Percentiles rank a stretch among this genome's conserved stretches.
Conservation (phyloP, 768 basidiomycete species). For the Leccinum rimulosum region DNA sequence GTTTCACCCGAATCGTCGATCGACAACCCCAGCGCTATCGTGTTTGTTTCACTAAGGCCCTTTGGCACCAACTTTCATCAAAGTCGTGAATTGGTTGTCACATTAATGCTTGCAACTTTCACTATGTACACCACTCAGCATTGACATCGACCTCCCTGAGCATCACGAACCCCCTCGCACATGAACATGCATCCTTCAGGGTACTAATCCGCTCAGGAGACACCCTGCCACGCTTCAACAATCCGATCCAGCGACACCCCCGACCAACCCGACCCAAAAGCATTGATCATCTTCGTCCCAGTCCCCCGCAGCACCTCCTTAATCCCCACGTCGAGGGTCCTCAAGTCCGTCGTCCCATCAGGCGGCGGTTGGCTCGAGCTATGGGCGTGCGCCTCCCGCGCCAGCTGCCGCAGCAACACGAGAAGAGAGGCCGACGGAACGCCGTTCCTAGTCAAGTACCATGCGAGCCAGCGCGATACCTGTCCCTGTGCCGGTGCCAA, state of each 20-base stretch:
- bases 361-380: slow-evolving; percentile 50
- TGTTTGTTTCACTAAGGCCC: too few relatives aligned
- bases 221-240: slow-evolving; percentile 51
- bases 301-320: slow-evolving; percentile 85
- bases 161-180: neutral
- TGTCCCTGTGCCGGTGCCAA: slow-evolving; percentile 3
- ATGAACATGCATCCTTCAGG: neutral
- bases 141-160: too few relatives aligned
- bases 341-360: slow-evolving; percentile 44
- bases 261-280: slow-evolving; percentile 73
- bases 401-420: slow-evolving; percentile 56
- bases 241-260: slow-evolving; percentile 66
- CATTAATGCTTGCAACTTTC: neutral
- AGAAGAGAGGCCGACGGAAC: slow-evolving; percentile 73
- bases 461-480: slow-evolving; percentile 49
- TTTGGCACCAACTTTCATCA: too few relatives aligned
- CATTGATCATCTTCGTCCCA: slow-evolving; percentile 75
- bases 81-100: neutral
- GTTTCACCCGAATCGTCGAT: too few relatives aligned
- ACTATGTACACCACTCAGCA: neutral
- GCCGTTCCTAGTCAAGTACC: slow-evolving; percentile 69
- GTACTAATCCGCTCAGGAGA: slow-evolving; percentile 3
- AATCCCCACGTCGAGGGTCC: slow-evolving; percentile 55
- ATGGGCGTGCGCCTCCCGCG: slow-evolving; percentile 58
- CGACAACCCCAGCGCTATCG: too few relatives aligned